These are phyloP conservation scores for Petasospora rhodanensis DNA, from an alignment of 1,139 yeast genomes.

Conservation along the genomic window DNA sequence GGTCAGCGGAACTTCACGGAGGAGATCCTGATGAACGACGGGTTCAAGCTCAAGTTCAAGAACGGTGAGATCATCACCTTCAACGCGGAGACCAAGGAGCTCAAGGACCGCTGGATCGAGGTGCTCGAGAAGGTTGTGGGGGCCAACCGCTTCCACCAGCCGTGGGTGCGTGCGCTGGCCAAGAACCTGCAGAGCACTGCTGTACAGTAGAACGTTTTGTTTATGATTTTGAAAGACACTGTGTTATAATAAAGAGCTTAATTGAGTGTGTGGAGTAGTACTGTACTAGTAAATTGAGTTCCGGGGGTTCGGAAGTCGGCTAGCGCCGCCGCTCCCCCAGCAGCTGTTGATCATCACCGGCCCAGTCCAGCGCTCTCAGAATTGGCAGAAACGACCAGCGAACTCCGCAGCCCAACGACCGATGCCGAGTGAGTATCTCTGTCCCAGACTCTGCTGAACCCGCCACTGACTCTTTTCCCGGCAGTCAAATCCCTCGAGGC, in stretches of 20 bases:
- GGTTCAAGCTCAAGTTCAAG: constrained; percentile 58
- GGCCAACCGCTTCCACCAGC: constrained; percentile 52
- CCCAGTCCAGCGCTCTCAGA: background rate
- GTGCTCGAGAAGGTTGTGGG: constrained; percentile 49
- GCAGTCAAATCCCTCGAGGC: constrained; percentile 65
- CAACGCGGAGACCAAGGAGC: constrained; percentile 58
- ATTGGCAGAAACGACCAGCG: background rate
- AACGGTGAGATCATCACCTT: constrained; percentile 69
- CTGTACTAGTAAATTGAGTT: too few relatives aligned
- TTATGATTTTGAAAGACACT: too few relatives aligned
- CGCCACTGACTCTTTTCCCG: constrained; percentile 1
- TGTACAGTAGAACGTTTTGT: constrained; percentile 5
- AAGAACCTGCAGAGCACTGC: constrained; percentile 4
- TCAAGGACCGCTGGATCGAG: constrained; percentile 53
- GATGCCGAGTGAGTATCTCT: constrained; percentile 6
- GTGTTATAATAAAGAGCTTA: too few relatives aligned
- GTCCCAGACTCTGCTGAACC: background rate
- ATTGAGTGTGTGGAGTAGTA: too few relatives aligned
- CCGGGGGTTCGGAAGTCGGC: too few relatives aligned
- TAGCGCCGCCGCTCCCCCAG: too few relatives aligned
- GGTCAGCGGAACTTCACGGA: constrained; percentile 56
- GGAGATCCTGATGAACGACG: constrained; percentile 54
- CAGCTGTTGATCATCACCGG: background rate
- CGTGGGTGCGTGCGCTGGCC: constrained; percentile 53
- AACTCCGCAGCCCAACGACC: background rate